Evolutionary conservation across 2,329 filamentous ascomycete species (phyloP).

Genomic region (Pyricularia pennisetigena): DNA sequence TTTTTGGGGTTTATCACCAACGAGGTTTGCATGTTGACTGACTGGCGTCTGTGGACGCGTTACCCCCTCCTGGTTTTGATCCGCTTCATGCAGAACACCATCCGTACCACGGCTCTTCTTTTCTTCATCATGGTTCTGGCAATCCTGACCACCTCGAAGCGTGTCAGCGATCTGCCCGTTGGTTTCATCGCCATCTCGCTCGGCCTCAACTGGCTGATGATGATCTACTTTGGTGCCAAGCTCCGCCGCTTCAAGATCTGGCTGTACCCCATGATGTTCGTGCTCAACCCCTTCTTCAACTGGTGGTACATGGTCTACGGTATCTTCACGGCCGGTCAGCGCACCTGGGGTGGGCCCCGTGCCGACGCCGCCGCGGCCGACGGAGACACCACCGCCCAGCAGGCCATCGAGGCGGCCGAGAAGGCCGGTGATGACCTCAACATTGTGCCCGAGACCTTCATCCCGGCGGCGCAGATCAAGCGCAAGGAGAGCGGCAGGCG

Average conservation of each 20-base stretch:
- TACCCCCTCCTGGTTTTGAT: slow-evolving; percentile 82
- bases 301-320: slow-evolving; percentile 98
- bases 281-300: slow-evolving; percentile 94
- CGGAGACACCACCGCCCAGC: slow-evolving; percentile 61
- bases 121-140: slow-evolving; percentile 93
- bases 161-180: slow-evolving; percentile 68
- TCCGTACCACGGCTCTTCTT: slow-evolving; percentile 83
- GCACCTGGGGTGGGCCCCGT: slow-evolving; percentile 91
- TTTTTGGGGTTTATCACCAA: slow-evolving; percentile 97
- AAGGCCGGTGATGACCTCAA: slow-evolving; percentile 80
- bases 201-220: slow-evolving; percentile 87
- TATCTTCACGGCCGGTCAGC: slow-evolving; percentile 86
- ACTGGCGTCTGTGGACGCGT: slow-evolving; percentile 80
- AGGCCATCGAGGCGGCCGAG: slow-evolving; percentile 77
- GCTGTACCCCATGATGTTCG: slow-evolving; percentile 92
- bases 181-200: slow-evolving; percentile 91
- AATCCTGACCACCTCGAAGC: slow-evolving; percentile 74
- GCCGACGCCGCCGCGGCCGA: slow-evolving; percentile 81
- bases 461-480: slow-evolving; percentile 38
- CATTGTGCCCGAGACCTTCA: slow-evolving; percentile 79
- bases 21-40: slow-evolving; percentile 95
- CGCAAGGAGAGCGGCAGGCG: slow-evolving; percentile 17
- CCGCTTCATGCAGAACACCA: slow-evolving; percentile 92
- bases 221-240: slow-evolving; percentile 90
- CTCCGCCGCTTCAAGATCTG: slow-evolving; percentile 86